Percentiles rank a stretch among this genome's conserved stretches.
Evolutionary conservation across 495 filamentous ascomycete species (phyloP).

Genomic region (Neurospora intermedia): DNA sequence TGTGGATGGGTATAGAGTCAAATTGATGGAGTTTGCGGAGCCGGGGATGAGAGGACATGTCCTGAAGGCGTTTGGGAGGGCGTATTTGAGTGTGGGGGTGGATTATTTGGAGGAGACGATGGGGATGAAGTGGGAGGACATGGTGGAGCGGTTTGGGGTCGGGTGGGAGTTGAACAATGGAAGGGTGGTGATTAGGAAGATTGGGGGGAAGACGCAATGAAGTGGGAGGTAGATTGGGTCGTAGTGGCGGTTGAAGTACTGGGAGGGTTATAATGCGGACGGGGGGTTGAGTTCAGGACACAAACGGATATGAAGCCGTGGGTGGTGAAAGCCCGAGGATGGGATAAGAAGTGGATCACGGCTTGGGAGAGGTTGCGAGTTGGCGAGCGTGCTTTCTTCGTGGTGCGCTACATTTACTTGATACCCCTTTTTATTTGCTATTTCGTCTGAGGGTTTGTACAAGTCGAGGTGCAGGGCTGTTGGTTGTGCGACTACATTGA

Average conservation of each 20-base stretch:
- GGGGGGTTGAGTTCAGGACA: not conserved
- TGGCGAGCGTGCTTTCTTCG: not conserved
- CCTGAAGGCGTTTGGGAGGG: slow-evolving; percentile 71
- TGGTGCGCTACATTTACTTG: not conserved
- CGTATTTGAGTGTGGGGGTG: slow-evolving; percentile 64
- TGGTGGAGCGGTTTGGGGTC: slow-evolving; percentile 54
- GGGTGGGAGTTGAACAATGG: slow-evolving; percentile 63
- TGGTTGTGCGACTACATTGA: not conserved
- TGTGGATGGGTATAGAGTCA: slow-evolving; percentile 66
- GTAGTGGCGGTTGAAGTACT: not conserved
- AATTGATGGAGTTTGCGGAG: slow-evolving; percentile 72
- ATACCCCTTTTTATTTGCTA: not conserved
- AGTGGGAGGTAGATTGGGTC: not conserved
- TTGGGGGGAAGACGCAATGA: slow-evolving; percentile 23
- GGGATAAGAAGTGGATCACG: not conserved
- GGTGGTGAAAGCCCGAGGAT: not conserved
- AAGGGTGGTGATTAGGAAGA: slow-evolving; percentile 58
- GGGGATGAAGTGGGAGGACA: slow-evolving; percentile 52
- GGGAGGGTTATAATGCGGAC: not conserved
- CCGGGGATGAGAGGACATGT: slow-evolving; percentile 57
- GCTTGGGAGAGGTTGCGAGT: not conserved
- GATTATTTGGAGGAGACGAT: slow-evolving; percentile 54
- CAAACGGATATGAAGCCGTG: not conserved
- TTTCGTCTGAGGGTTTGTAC: not conserved
- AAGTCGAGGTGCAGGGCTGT: not conserved